Evolutionary conservation across 73 alveolate species (phyloP), one percentile per base, ranked within the genome.

Genomic region (Halteria grandinella): DNA sequence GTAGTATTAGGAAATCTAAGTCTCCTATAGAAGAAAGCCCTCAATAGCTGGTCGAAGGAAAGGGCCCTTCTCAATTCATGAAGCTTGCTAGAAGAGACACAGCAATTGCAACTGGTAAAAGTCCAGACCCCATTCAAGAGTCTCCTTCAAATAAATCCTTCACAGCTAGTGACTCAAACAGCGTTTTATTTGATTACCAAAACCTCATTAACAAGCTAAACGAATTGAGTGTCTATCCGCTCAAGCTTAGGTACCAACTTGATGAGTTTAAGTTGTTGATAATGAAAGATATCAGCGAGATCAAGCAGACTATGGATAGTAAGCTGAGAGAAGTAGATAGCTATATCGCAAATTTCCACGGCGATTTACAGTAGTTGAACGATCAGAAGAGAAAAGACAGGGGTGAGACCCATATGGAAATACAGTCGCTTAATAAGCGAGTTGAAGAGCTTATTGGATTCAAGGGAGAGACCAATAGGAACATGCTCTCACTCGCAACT

Each of bases 301-400:
- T 44, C 17, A 21, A 66, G 23, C 69, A 66, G 5, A 44, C 43
- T 34, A 12, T 2, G 1, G 6, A 5, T 7, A 44, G 69, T 27
- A 7, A 7, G 15, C 5, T 10, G 4, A 66, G 28, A 44, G 80
- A 66, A 47, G 6, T 66, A 18, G 66, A 47, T 5, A 25, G 29
- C 31, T 66, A 44, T 44, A 32, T 66, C n/a, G 41, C 23, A 24
- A 66, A 45, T 66, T 21, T 66, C 1, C 69, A 66, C 23, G 2
- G 47, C 5, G 80, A 66, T 10, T 31, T 66, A 6, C 20, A 6
- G 8, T 10, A 28, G 12, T 17, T 66, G 1, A 21, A 23, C 4
- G 80, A 66, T 18, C 20, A 5, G 7, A 66, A 51, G 47, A 6
- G 32, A 25, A 66, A 45, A 45, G 80, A 66, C 1, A 66, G 47